Percentiles rank a stretch among this genome's conserved stretches.
phyloP scores from a whole-genome alignment of 306 rosid species.

The Trifolium repens region DNA sequence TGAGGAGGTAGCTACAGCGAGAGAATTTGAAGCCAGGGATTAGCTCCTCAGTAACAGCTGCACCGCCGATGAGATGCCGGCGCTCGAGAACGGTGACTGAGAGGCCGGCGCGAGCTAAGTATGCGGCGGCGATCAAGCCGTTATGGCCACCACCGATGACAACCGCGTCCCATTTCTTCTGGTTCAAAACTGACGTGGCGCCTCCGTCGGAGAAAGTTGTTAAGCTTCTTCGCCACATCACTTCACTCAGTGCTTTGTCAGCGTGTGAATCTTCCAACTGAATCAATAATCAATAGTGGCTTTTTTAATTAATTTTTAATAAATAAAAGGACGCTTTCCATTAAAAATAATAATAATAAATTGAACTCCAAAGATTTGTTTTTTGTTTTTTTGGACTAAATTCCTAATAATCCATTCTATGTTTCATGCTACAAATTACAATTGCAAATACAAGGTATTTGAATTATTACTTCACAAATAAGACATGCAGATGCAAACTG shows the following conservation, averaged over 20 bases:
- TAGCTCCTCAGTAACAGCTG: conserved; percentile 38
- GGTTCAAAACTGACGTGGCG: background rate
- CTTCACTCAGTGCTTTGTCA: background rate
- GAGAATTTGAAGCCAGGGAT: conserved; percentile 38
- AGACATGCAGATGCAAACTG: background rate
- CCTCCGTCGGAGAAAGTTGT: conserved; percentile 1
- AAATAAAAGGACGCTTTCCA: no score
- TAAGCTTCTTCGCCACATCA: conserved; percentile 65
- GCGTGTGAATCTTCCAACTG: background rate
- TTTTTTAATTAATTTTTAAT: no score
- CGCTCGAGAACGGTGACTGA: conserved; percentile 76
- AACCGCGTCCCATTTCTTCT: conserved; percentile 69
- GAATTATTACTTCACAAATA: no score
- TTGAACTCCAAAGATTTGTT: no score
- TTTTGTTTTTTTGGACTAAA: no score
- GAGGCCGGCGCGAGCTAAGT: conserved; percentile 68
- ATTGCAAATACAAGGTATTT: background rate
- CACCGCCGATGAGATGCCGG: conserved; percentile 42
- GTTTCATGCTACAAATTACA: background rate
- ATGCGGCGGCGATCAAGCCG: conserved; percentile 70
- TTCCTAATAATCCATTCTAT: background rate
- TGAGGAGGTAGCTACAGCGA: conserved; percentile 44
- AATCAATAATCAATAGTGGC: no score
- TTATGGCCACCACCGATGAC: conserved; percentile 79
- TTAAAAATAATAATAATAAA: no score